A percentile compares a stretch with the other conserved stretches of the same genome.
Evolutionary conservation across 1,284 basidiomycete species (phyloP).

Genomic region (Sporisorium exsertum): DNA sequence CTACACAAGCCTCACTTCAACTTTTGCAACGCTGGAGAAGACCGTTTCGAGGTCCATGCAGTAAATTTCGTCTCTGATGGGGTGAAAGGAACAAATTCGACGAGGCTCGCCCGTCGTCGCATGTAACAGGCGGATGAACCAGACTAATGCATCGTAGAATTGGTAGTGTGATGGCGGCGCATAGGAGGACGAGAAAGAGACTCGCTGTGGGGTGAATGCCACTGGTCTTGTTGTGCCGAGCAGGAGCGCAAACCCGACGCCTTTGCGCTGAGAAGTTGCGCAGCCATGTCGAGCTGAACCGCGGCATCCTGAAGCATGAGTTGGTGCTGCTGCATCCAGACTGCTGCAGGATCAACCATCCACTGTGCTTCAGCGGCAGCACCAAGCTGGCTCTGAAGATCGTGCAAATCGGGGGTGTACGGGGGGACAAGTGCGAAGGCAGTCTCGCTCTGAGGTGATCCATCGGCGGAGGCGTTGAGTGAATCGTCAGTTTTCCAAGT

Average conservation of each 20-base stretch:
- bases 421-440: neutral
- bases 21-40: too few species aligned
- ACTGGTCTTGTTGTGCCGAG: neutral
- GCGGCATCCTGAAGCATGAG: neutral
- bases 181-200: neutral
- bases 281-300: neutral
- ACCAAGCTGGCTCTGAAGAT: neutral
- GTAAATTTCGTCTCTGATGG: too few species aligned
- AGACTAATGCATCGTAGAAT: neutral
- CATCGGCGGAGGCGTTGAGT: neutral
- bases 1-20: too few species aligned
- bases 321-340: neutral
- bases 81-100: too few species aligned
- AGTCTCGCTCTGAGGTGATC: neutral
- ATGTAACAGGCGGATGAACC: neutral
- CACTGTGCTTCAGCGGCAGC: neutral
- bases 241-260: neutral
- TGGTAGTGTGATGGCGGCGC: neutral
- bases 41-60: too few species aligned
- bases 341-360: neutral
- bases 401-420: neutral
- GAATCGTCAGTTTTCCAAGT: neutral
- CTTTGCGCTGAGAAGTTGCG: slow-evolving; percentile 2
- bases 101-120: too few species aligned
- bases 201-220: neutral